phyloP scores from a whole-genome alignment of 2,329 filamentous ascomycete species.

The Aquanectria penicillioides region DNA sequence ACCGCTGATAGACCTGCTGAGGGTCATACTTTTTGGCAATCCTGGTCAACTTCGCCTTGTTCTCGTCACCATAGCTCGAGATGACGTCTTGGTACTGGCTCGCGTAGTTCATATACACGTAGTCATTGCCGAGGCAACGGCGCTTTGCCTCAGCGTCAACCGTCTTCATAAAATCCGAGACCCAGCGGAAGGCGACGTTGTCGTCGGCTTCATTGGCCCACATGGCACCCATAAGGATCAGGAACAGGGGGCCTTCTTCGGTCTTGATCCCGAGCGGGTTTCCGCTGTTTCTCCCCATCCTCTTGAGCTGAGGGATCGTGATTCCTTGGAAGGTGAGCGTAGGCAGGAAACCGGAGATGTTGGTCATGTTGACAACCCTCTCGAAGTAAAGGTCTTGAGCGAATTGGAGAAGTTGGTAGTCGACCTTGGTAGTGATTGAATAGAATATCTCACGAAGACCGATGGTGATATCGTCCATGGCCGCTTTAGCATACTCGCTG shows the following conservation, averaged over 20 bases:
- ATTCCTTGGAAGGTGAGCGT: conserved; percentile 52
- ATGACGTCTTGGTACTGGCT: conserved; percentile 53
- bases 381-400: conserved; percentile 27
- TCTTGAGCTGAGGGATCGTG: conserved; percentile 49
- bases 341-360: conserved; percentile 39
- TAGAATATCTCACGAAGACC: conserved; percentile 23
- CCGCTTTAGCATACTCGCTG: conserved; percentile 3
- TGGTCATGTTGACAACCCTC: conserved; percentile 33
- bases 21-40: conserved; percentile 52
- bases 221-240: conserved; percentile 13
- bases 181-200: conserved; percentile 40
- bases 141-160: conserved; percentile 38
- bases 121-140: conserved; percentile 48
- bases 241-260: conserved; percentile 37
- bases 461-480: conserved; percentile 4
- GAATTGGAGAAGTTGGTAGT: conserved; percentile 9
- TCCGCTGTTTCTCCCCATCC: conserved; percentile 45
- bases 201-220: conserved; percentile 44
- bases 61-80: conserved; percentile 51
- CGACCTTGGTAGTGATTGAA: conserved; percentile 21
- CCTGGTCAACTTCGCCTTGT: conserved; percentile 47
- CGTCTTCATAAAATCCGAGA: conserved; percentile 18
- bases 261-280: conserved; percentile 44
- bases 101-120: conserved; percentile 60
- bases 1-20: conserved; percentile 46